Percentiles rank a stretch among this genome's conserved stretches.
Conservation (phyloP, 2,329 filamentous ascomycete species). For the Colletotrichum lentis region DNA sequence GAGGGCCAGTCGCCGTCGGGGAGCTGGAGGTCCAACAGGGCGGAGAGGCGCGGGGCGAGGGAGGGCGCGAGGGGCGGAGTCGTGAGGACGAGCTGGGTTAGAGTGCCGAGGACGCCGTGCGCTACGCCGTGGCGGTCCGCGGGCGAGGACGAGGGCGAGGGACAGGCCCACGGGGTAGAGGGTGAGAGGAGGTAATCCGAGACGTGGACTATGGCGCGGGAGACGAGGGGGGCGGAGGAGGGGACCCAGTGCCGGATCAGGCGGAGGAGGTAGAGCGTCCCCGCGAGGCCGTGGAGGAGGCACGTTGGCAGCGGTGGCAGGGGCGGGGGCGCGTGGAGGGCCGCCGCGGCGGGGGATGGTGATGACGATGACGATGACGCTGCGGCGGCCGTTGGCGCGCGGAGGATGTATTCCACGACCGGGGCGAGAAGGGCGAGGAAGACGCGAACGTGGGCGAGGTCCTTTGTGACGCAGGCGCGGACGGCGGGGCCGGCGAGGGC, state of each 20-base stretch:
- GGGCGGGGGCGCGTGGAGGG: neutral
- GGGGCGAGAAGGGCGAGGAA: slow-evolving; percentile 53
- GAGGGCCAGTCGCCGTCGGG: slow-evolving; percentile 71
- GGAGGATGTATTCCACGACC: slow-evolving; percentile 44
- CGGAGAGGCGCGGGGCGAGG: slow-evolving; percentile 61
- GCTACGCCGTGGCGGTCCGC: slow-evolving; percentile 63
- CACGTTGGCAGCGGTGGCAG: slow-evolving; percentile 62
- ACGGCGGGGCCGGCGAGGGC: slow-evolving; percentile 58
- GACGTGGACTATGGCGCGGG: slow-evolving; percentile 64
- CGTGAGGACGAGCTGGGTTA: slow-evolving; percentile 72
- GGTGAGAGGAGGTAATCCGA: slow-evolving; percentile 65
- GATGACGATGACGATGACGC: slow-evolving; percentile 5
- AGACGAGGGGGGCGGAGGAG: slow-evolving; percentile 56
- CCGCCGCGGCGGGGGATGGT: neutral
- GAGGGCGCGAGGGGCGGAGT: slow-evolving; percentile 62
- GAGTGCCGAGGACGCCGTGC: slow-evolving; percentile 74
- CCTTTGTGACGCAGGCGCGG: slow-evolving; percentile 52
- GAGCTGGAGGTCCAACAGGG: slow-evolving; percentile 67
- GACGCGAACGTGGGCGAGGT: slow-evolving; percentile 48
- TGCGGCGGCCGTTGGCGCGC: slow-evolving; percentile 14
- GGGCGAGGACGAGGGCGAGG: neutral
- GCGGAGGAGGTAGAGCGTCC: slow-evolving; percentile 72
- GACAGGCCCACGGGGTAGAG: slow-evolving; percentile 6
- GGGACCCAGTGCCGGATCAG: slow-evolving; percentile 67
- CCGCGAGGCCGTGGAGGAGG: slow-evolving; percentile 72